Evolutionary conservation across 2,329 filamentous ascomycete species (phyloP), one percentile per base, ranked within the genome.

Genomic region (Rasamsonia emersonii): DNA sequence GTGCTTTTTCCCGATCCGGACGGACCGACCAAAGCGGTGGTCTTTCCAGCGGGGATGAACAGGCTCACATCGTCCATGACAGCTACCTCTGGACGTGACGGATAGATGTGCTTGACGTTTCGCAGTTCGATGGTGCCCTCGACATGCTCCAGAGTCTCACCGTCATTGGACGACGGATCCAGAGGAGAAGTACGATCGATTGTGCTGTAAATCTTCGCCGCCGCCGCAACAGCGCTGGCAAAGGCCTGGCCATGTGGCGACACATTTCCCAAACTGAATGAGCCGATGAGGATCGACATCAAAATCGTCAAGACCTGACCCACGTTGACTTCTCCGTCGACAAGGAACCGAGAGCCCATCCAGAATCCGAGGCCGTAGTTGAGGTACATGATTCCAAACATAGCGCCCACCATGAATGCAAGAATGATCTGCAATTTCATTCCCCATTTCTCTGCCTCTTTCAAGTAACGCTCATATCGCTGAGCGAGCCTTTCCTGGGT

Each of bases 1-100:
- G 91, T 96, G 49, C 82, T 89, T 62, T 96, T 98, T 28, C 91
- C 91, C 23, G 83, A 93, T 8, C 89, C 91, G 8, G 89, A 96
- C 1, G 89, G 85, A 36, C 91, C 91, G 4, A 98, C 91, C 5
- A 98, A 67, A 1, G 91, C 91, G 2, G 89, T 94, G 11, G 83
- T 86, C 64, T 94, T 93, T 13, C 89, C 88, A 3, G 88, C 83
- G 2, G 86, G 86, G 21, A 96, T 80, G 1, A 71, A 59, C 2
- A 98, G 72, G 35, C 68, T 82, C 35, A 96, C 83, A 42, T 80
- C 77, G 24, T 91, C 68, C 78, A 96, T 89, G 23, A 96, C 83
- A 2, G 78, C 75, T 3, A 94, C 86, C 48, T 95, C 88, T 0
- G 88, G 85, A 9, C 91, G 76, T 4, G 86, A 94, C 3, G 91